Conservation (phyloP, 1,284 basidiomycete species). For the Rhodotorula sp. region DNA sequence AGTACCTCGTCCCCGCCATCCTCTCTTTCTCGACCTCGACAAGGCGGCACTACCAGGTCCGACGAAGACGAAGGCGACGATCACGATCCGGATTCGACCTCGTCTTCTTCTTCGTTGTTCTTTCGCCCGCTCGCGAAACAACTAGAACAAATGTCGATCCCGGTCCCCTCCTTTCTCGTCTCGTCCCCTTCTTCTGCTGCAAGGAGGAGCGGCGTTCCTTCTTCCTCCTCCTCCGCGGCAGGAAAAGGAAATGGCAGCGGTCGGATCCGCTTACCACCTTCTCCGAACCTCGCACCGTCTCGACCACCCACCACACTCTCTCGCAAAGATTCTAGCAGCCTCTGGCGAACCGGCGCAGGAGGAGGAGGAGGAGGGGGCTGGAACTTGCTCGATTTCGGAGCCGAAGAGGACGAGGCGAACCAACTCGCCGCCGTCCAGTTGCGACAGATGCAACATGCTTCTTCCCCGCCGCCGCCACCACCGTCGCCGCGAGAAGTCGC, state of each 20-base stretch:
- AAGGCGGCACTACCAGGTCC: background rate
- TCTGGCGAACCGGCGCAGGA: background rate
- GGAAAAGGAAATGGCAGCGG: background rate
- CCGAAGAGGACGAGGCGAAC: conserved; percentile 27
- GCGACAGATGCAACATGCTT: background rate
- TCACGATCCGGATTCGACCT: background rate
- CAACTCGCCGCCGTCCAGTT: background rate
- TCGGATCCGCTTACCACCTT: background rate
- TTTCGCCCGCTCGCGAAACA: conserved; percentile 22
- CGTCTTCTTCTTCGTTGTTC: conserved; percentile 2
- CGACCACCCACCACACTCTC: conserved; percentile 3
- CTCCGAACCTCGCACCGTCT: background rate
- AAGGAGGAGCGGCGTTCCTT: conserved; percentile 1
- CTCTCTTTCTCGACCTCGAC: background rate
- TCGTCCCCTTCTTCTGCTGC: conserved; percentile 10
- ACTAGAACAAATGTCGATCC: background rate
- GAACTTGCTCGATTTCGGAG: conserved; percentile 34
- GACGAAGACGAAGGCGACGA: conserved; percentile 1
- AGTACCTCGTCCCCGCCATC: background rate
- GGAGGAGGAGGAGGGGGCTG: background rate
- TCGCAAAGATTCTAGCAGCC: background rate
- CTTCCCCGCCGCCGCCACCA: too few relatives aligned
- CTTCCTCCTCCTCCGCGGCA: background rate
- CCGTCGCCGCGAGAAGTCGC: too few relatives aligned
- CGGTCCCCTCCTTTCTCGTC: conserved; percentile 1